Evolutionary conservation across 305 asterid species (phyloP), one percentile per base, ranked within the genome.

Genomic region (Fraxinus dipetala): DNA sequence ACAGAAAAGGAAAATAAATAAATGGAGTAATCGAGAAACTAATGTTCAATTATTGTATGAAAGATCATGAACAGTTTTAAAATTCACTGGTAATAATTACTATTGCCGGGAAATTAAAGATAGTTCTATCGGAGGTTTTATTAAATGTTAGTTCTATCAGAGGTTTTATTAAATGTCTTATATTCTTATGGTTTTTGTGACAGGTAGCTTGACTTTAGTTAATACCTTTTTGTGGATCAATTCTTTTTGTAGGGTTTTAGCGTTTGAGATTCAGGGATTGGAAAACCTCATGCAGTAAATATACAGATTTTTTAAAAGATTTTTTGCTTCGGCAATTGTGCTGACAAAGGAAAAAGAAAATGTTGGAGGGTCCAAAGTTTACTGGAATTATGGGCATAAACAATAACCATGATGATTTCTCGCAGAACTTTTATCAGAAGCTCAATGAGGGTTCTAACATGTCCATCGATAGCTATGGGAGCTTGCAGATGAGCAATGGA

Each of bases 401-500:
- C 87, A 90, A 87, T 84, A 93, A 84, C 86, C 95, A 92, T 80
- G 97, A 85, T 83, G 98, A 91, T 35, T 85, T 95, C 78, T 85
- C 97, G 0, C 97, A 94, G 78, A 91, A 91, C 79, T 95, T 95
- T 78, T 95, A 95, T 85, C 93, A 90, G 87, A 95, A 94, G 93
- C 98, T 95, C 65, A 90, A 91, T 20, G 99, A 95, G 92, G 99
- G 97, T 16, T 94, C 99, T 45, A 90, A 94, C 85, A 94, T 93
- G 99, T 95, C 99, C 0, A 78, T 90, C 0, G 99, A 95, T 77
- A 95, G 99, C 89, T 95, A 88, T 72, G 96, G 93, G 82, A 94
- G 98, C 92, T 85, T 94, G 93, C 98, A 91, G 85, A 81, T 91
- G 98, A 95, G 97, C 93, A 93, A 90, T 72, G 98, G 97, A 20